Percentiles rank a stretch among this genome's conserved stretches.
Conservation (phyloP, 2,329 filamentous ascomycete species). For the Escovopsis sp. region DNA sequence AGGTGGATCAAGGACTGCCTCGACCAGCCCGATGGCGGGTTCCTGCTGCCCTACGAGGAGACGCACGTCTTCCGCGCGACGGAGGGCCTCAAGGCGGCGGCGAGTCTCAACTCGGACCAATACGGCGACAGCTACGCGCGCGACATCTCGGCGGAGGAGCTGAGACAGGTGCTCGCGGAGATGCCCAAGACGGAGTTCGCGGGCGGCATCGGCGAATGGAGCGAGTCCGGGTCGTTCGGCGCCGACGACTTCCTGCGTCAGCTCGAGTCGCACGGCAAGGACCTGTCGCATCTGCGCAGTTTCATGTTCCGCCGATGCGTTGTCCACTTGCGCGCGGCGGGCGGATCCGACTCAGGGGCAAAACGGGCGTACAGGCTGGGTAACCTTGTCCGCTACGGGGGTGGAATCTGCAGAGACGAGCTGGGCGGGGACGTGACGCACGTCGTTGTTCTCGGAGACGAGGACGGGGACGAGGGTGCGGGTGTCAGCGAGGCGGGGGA, state of each 20-base stretch:
- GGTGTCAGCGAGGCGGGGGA: constrained; percentile 21
- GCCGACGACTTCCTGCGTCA: constrained; percentile 34
- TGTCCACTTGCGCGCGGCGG: constrained; percentile 24
- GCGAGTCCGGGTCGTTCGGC: constrained; percentile 25
- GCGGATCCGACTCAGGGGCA: constrained; percentile 12
- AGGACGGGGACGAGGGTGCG: constrained; percentile 13
- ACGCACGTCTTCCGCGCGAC: constrained; percentile 59
- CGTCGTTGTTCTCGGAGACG: constrained; percentile 39
- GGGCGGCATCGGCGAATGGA: too few species aligned
- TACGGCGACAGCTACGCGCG: constrained; percentile 75
- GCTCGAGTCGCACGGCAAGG: constrained; percentile 40
- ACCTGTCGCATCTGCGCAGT: constrained; percentile 33
- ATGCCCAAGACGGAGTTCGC: constrained; percentile 34
- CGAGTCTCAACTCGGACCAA: constrained; percentile 52
- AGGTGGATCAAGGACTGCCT: constrained; percentile 78
- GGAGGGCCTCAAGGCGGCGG: constrained; percentile 36
- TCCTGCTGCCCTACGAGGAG: constrained; percentile 48
- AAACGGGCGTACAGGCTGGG: constrained; percentile 28
- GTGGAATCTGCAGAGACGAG: constrained; percentile 41
- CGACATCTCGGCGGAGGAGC: constrained; percentile 49
- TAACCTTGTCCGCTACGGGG: constrained; percentile 53
- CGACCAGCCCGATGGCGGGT: constrained; percentile 37
- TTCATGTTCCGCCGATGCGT: constrained; percentile 37
- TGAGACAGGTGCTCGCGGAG: constrained; percentile 34
- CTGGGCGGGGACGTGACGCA: constrained; percentile 54